Evolutionary conservation across 225 moss, liverwort and hornwort genomes (phyloP).

Genomic region (Thuidium tamariscinum): DNA sequence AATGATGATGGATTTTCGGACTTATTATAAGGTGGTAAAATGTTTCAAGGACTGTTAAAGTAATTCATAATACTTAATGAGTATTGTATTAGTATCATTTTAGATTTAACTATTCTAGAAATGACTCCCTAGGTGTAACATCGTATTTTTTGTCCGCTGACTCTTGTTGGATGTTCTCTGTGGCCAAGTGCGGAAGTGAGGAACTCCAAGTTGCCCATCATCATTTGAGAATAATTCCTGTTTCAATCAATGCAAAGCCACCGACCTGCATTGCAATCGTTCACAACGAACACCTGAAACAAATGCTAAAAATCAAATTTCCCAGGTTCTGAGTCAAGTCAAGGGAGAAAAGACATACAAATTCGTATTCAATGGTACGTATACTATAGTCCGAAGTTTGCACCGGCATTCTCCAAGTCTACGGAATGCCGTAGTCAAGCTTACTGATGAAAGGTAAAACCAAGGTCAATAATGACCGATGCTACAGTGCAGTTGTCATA

Average conservation of each 20-base stretch:
- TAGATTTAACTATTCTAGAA: background rate
- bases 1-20: background rate
- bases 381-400: background rate
- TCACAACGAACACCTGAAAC: background rate
- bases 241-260: background rate
- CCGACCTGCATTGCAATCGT: background rate
- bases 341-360: background rate
- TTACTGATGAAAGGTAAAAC: background rate
- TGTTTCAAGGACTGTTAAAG: background rate
- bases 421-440: background rate
- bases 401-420: background rate
- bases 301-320: background rate
- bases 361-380: background rate
- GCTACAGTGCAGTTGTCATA: background rate
- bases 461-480: constrained; percentile 12
- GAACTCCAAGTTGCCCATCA: background rate
- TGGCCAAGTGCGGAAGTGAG: background rate
- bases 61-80: background rate
- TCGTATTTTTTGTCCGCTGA: background rate
- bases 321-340: background rate
- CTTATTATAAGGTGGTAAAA: background rate
- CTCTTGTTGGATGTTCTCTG: background rate
- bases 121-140: background rate
- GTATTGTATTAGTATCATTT: too few species aligned
- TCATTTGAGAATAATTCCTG: background rate